Evolutionary conservation across 306 rosid genomes (phyloP), one percentile per base, ranked within the genome.

Genomic region (Lithocarpus polystachyus): DNA sequence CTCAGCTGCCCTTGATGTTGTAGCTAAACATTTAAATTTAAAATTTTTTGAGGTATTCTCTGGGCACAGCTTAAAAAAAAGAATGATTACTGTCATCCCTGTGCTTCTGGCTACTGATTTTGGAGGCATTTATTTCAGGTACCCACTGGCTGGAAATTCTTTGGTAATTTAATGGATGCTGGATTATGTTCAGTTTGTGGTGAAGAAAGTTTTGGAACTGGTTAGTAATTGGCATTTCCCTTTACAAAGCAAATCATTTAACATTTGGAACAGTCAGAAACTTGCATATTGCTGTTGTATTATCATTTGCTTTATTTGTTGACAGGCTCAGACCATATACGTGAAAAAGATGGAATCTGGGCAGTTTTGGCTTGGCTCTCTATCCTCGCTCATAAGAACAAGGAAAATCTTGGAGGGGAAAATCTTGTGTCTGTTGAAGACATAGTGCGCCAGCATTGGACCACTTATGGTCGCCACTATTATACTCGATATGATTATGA

Each of bases 121-220:
- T 69, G 70, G 71, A 8, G 24, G 72, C 43, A 4, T 6, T 52
- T 17, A 19, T 72, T 73, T 76, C 87, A 95, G 99, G 99, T 96
- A 4, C 98, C 99, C 74, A 96, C 98, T 0, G 99, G 99, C 79
- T 93, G 99, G 99, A 96, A 96, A 86, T 93, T 91, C 87, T 93
- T 93, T 74, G 99, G 99, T 70, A 96, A 96, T 82, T 84, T 96
- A 79, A 96, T 96, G 99, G 97, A 96, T 85, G 98, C 97, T 82
- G 98, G 97, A 73, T 40, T 90, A 57, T 96, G 98, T 76, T 96
- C 99, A 29, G 55, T 96, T 56, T 96, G 99, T 76, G 99, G 99
- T 52, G 99, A 96, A 88, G 99, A 96, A 89, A 96, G 99, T 87
- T 96, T 96, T 82, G 99, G 99, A 85, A 96, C 99, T 45, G 99